Evolutionary conservation across 225 moss, liverwort and hornwort genomes (phyloP).

Genomic region (Neckera pumila): DNA sequence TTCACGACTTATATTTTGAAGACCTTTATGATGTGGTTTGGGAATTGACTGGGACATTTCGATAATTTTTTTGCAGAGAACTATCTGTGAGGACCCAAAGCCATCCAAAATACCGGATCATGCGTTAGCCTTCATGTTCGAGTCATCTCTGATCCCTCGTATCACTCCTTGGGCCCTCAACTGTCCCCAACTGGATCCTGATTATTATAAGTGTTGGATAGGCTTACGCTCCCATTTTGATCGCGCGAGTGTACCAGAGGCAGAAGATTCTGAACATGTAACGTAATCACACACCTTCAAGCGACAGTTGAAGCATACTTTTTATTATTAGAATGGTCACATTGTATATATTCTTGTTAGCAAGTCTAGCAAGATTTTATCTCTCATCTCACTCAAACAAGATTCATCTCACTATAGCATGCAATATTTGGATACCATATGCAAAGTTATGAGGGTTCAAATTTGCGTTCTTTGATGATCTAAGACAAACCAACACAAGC

Average conservation of each 20-base stretch:
- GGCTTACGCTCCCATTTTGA: constrained; percentile 86
- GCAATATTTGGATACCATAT: neutral
- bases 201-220: constrained; percentile 96
- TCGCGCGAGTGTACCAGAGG: constrained; percentile 23
- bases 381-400: neutral
- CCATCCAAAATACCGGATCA: constrained; percentile 73
- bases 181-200: constrained; percentile 65
- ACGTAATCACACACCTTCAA: neutral
- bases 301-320: too few relatives aligned
- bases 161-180: constrained; percentile 63
- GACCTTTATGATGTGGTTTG: neutral
- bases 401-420: neutral
- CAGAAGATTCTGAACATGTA: neutral
- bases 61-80: constrained; percentile 32
- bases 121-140: constrained; percentile 94
- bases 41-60: neutral
- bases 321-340: neutral
- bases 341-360: neutral
- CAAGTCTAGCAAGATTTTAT: neutral
- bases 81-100: constrained; percentile 71
- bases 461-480: neutral
- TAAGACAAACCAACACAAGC: neutral
- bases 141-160: constrained; percentile 79
- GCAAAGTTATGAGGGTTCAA: neutral
- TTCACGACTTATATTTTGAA: neutral